phyloP scores from a whole-genome alignment of 1,284 basidiomycete genomes.

The Pseudozyma sp. region DNA sequence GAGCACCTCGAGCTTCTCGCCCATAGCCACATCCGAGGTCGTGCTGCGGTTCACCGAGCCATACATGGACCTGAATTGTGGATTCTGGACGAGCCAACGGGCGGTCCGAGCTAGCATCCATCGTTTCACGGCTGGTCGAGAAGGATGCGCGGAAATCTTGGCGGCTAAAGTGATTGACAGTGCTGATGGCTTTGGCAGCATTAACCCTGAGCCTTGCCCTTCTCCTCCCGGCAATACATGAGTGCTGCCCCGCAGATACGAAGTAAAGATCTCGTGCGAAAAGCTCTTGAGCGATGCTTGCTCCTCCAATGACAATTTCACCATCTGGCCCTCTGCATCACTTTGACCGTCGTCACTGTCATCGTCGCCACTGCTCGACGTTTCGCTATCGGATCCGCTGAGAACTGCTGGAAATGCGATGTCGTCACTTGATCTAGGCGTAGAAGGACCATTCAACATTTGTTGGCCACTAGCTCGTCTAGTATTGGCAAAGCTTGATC shows the following conservation, averaged over 20 bases:
- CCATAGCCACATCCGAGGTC: constrained; percentile 5
- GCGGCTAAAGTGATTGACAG: not conserved
- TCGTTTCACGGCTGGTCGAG: constrained; percentile 9
- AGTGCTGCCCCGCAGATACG: constrained; percentile 12
- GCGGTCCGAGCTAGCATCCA: constrained; percentile 34
- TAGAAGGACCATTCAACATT: constrained; percentile 17
- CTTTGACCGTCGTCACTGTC: constrained; percentile 24
- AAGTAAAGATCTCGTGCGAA: constrained; percentile 16
- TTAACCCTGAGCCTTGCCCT: not conserved
- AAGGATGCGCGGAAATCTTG: not conserved
- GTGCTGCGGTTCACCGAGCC: not conserved
- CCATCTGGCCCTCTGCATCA: constrained; percentile 9
- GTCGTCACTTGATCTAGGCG: constrained; percentile 45
- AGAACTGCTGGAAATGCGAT: constrained; percentile 10
- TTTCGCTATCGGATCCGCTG: constrained; percentile 19
- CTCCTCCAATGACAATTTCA: constrained; percentile 14
- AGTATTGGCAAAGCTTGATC: not conserved
- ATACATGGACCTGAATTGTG: constrained; percentile 41
- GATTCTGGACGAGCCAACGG: constrained; percentile 37
- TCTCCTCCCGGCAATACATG: not conserved
- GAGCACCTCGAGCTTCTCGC: constrained; percentile 44
- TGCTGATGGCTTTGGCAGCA: not conserved
- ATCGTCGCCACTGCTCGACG: constrained; percentile 18
- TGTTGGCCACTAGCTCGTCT: constrained; percentile 15
- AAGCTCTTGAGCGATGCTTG: constrained; percentile 16